Conservation (phyloP, 2,329 filamentous ascomycete species). For the Ploettnerulaceae sp. region DNA sequence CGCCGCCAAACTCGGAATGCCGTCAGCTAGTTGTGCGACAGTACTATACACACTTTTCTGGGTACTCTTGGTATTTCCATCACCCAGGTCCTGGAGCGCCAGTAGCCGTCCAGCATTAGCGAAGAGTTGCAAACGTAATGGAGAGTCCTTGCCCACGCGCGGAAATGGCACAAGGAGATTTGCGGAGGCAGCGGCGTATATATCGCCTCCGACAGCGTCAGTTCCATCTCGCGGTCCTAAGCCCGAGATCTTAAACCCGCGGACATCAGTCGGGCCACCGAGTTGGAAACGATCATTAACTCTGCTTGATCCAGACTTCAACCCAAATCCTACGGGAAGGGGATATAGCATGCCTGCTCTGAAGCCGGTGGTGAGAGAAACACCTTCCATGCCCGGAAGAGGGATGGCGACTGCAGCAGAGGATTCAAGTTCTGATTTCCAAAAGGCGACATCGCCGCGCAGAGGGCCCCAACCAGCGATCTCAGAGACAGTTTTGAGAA, state of each 20-base stretch:
- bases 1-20: slow-evolving; percentile 77
- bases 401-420: slow-evolving; percentile 70
- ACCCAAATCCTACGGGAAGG: slow-evolving; percentile 57
- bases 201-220: slow-evolving; percentile 85
- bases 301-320: slow-evolving; percentile 60
- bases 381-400: slow-evolving; percentile 63
- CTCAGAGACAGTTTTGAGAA: slow-evolving; percentile 72
- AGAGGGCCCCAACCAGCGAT: slow-evolving; percentile 83
- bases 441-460: slow-evolving; percentile 87
- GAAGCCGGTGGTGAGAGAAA: slow-evolving; percentile 78
- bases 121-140: slow-evolving; percentile 83
- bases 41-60: slow-evolving; percentile 46
- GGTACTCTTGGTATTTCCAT: slow-evolving; percentile 34
- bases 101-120: slow-evolving; percentile 85
- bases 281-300: slow-evolving; percentile 95
- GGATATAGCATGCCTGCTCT: slow-evolving; percentile 81
- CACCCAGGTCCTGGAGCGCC: slow-evolving; percentile 54
- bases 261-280: slow-evolving; percentile 89
- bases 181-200: slow-evolving; percentile 84
- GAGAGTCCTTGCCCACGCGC: slow-evolving; percentile 73
- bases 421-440: slow-evolving; percentile 83
- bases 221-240: slow-evolving; percentile 81
- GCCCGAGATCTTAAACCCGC: slow-evolving; percentile 86
- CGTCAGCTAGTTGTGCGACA: slow-evolving; percentile 64
- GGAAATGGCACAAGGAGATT: slow-evolving; percentile 84